These are phyloP conservation scores for Cercis canadensis DNA, from an alignment of 306 rosid genomes.

Conservation along the genomic window DNA sequence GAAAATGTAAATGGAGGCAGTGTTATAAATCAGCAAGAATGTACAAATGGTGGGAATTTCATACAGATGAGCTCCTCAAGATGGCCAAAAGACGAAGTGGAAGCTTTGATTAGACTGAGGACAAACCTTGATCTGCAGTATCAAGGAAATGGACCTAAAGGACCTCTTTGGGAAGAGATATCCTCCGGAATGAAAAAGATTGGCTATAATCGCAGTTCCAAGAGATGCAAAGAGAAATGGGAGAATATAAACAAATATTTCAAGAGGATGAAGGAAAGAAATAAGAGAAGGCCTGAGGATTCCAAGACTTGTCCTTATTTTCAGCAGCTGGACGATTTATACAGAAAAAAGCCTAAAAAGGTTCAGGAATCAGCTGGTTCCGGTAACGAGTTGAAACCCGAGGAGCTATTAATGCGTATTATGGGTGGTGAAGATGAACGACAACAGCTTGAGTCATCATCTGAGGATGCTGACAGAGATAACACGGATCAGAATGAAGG, in stretches of 20 bases:
- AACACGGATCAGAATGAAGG: conserved; percentile 43
- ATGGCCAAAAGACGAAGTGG: conserved; percentile 89
- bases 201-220: conserved; percentile 72
- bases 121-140: conserved; percentile 58
- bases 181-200: conserved; percentile 65
- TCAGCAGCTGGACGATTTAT: conserved; percentile 71
- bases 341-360: conserved; percentile 53
- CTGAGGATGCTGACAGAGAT: conserved; percentile 52
- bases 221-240: conserved; percentile 97
- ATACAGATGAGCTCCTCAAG: conserved; percentile 56
- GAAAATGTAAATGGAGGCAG: conserved; percentile 42
- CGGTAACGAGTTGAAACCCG: conserved; percentile 63
- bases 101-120: conserved; percentile 72
- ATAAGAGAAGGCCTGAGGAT: conserved; percentile 67
- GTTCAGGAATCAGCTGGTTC: conserved; percentile 43
- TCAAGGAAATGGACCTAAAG: conserved; percentile 65
- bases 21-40: conserved; percentile 42
- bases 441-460: conserved; percentile 40
- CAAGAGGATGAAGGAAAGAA: conserved; percentile 80
- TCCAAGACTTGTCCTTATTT: conserved; percentile 86
- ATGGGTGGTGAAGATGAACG: conserved; percentile 59
- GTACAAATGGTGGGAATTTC: conserved; percentile 43
- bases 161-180: conserved; percentile 81
- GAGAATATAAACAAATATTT: conserved; percentile 94
- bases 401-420: conserved; percentile 84